Evolutionary conservation across 257 asterid genomes (phyloP), one percentile per base, ranked within the genome.

Genomic region (Salvia rosmarinus): DNA sequence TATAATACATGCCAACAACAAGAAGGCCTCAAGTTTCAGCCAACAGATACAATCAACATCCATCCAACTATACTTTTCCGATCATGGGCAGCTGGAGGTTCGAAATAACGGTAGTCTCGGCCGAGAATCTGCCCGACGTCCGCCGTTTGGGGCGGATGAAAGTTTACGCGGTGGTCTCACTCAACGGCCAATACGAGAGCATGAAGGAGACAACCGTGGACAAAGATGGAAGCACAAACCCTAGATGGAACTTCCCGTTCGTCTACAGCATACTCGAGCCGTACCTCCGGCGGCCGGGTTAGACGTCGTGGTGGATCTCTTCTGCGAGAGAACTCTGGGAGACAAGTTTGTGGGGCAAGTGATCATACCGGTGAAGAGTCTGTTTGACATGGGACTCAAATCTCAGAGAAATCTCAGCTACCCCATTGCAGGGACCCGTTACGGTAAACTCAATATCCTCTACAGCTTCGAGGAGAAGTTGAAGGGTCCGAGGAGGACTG

Each of bases 161-260:
- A 3, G 1, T 30, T 4, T 51, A 51, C 30, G 58, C 58, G 25
- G 14, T 20, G 14, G 58, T 51, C 58, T 51, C 58, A 1, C 28
- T 51, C 30, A 20, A 54, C 11, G 84, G 80, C n/a, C n/a, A n/a
- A n/a, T n/a, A n/a, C n/a, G n/a, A n/a, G n/a, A n/a, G n/a, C n/a
- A n/a, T n/a, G n/a, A n/a, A n/a, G n/a, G n/a, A n/a, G n/a, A n/a
- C n/a, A 9, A 30, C 72, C 69, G 50, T 20, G 17, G 25, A 51
- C 55, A 17, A n/a, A n/a, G n/a, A n/a, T n/a, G n/a, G n/a, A n/a
- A n/a, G n/a, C n/a, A n/a, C n/a, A n/a, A n/a, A n/a, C n/a, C n/a
- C n/a, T n/a, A n/a, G n/a, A n/a, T 57, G 64, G 64, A 4, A 57
- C 21, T 57, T 28, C 64, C 42, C 42, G 6, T 57, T 57, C 21